Base-by-base conservation (phyloP, 306 rosid species). In the Rosa chinensis region DNA sequence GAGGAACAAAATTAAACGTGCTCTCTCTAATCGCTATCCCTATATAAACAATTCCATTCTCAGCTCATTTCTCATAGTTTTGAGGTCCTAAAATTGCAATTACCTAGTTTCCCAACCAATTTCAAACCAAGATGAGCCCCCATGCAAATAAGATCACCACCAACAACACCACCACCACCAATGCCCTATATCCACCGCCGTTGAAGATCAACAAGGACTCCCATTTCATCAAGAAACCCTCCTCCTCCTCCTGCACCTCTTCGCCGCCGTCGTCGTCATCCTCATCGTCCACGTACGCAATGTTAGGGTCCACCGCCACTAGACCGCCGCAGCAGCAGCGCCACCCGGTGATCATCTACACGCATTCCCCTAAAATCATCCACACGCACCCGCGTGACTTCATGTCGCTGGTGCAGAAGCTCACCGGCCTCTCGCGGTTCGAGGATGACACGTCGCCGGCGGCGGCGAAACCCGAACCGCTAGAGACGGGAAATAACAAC, bases 351-450 rank as follows among this genome's bases (percentile, higher is more conserved):
- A 93, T 93, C 13, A 93, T 93, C 35, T 93, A 93, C 78, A 91
- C 98, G 6, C 98, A 93, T 83, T 89, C 97, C 7, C 98, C 98
- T 0, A 87, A 86, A n/a, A 16, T 91, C 6, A 93, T 93, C 21
- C 96, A 93, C 39, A 93, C 97, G 23, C 84, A 87, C 11, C 97
- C 93, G 5, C 81, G 72, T n/a, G 89, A 87, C 40, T 93, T 93
- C 68, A 93, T 91, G 97, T 82, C 90, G 5, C 73, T 93, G 85
- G 97, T 91, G 74, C 98, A 93, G 63, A 91, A 89, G 70, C 90
- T 93, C 73, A 93, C 98, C 0, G 97, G 98, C 3, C 85, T 74
- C 17, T 80, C 90, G 17, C 85, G 72, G 6, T 78, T 88, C 0
- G 86, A 85, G 0, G 86, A 86, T 0, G 92, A 85, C 0, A 80